Evolutionary conservation across 257 asterid species (phyloP).

Genomic region (Solanum habrochaites): DNA sequence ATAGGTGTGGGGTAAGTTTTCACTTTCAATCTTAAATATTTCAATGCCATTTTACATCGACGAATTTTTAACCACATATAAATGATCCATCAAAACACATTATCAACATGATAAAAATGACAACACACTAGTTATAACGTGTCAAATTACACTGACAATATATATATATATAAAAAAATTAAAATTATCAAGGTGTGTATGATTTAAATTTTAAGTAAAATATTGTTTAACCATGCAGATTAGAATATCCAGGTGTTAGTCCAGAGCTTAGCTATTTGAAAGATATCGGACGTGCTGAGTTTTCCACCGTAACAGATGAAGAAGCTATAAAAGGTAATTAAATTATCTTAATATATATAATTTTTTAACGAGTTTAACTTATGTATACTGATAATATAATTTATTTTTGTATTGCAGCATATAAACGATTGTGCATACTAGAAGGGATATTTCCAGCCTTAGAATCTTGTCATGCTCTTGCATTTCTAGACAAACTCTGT

Average conservation of each 20-base stretch:
- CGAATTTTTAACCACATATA: not conserved
- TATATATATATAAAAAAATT: too few relatives aligned
- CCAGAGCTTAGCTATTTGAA: conserved; percentile 71
- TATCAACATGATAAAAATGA: not conserved
- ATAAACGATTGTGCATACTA: conserved; percentile 29
- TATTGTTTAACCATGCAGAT: conserved; percentile 13
- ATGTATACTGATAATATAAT: not conserved
- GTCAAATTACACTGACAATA: not conserved
- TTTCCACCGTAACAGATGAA: conserved; percentile 34
- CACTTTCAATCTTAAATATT: not conserved
- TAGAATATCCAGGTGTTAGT: conserved; percentile 75
- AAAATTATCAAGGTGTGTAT: not conserved
- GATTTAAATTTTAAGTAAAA: not conserved
- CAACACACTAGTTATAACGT: not conserved
- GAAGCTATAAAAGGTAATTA: conserved; percentile 65
- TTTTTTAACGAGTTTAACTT: not conserved
- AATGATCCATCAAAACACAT: not conserved
- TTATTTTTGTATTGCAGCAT: conserved; percentile 26
- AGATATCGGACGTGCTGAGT: conserved; percentile 62
- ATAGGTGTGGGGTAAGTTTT: not conserved
- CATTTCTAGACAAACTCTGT: conserved; percentile 52
- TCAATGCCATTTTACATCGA: too few relatives aligned
- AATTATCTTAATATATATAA: not conserved
- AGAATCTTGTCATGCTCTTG: conserved; percentile 74
- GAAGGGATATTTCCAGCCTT: conserved; percentile 75